Evolutionary conservation across 169 alveolate genomes (phyloP).

Genomic region (Eimeria maxima): DNA sequence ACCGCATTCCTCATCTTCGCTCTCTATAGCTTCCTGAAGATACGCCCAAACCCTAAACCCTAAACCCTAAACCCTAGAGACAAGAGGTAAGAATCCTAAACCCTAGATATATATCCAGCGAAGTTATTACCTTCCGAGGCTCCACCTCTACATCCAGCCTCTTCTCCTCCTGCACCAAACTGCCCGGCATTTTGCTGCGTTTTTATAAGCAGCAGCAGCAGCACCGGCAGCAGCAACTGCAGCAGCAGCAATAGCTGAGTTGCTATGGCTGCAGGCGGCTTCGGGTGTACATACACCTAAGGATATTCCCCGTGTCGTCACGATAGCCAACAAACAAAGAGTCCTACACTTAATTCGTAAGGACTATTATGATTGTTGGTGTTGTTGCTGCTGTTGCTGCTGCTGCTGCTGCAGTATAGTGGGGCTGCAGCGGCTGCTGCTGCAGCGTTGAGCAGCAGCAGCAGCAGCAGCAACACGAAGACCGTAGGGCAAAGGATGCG

Average conservation of each 20-base stretch:
- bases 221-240: conserved; percentile 4
- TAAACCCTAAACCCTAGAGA: background rate
- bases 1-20: background rate
- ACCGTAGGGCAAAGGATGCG: background rate
- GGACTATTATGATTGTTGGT: background rate
- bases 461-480: conserved; percentile 17
- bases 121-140: background rate
- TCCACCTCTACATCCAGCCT: conserved; percentile 44
- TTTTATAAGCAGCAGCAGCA: background rate
- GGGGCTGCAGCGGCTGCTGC: conserved; percentile 48
- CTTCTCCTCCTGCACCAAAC: conserved; percentile 57
- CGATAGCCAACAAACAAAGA: background rate
- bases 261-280: conserved; percentile 19
- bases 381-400: conserved; percentile 17
- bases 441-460: background rate
- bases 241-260: background rate
- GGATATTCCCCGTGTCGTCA: background rate
- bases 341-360: background rate
- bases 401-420: background rate
- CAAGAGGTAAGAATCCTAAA: no score
- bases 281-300: background rate
- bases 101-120: background rate
- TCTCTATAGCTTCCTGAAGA: background rate
- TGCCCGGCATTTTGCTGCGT: conserved; percentile 40
- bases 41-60: conserved; percentile 6